Evolutionary conservation across 1,139 yeast species (phyloP), one percentile per base, ranked within the genome.

Genomic region (Nakaseomyces bracarensis): DNA sequence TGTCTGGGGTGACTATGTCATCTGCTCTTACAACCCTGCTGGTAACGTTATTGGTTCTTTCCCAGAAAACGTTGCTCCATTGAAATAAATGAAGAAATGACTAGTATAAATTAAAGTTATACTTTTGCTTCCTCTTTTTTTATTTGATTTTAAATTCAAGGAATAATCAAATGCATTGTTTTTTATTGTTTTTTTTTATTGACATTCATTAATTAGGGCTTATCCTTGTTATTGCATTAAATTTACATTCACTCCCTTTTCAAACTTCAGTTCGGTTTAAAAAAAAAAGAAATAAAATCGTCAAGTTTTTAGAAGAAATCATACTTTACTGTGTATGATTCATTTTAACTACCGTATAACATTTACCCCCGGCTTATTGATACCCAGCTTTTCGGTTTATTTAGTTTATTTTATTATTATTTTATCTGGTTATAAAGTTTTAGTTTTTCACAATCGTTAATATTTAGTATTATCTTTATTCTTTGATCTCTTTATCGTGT

Each of bases 11-110:
- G 76, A 73, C 50, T 81, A 80, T 64, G 70, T 82, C 44, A 72
- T 80, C 45, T 82, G 91, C 68, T 82, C 80, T 54, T 82, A 82
- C 63, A 58, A 67, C 30, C 66, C 72, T 18, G 71, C 77, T 50
- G 91, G 91, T 58, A 81, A 81, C 55, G 57, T 74, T 36, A 48
- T 46, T 23, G 57, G 54, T 23, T 42, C 46, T 36, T 80, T 79
- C 58, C 68, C 60, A 30, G 64, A 62, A 22, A 77, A 81, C 51
- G 87, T 81, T 39, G 52, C 68, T 29, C 52, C 54, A 29, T 47
- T 56, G 43, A 47, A 46, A 40, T 44, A 37, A 37, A 28, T 14
- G 19, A 20, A 18, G 11, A 23, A 14, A 36, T 14, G 11, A 10
- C 9, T 11, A 19, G n/a, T 7, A 2, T 14, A 28, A 13, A n/a